These are phyloP conservation scores for Mycena galericulata DNA, from an alignment of 768 basidiomycete species.

Conservation along the genomic window DNA sequence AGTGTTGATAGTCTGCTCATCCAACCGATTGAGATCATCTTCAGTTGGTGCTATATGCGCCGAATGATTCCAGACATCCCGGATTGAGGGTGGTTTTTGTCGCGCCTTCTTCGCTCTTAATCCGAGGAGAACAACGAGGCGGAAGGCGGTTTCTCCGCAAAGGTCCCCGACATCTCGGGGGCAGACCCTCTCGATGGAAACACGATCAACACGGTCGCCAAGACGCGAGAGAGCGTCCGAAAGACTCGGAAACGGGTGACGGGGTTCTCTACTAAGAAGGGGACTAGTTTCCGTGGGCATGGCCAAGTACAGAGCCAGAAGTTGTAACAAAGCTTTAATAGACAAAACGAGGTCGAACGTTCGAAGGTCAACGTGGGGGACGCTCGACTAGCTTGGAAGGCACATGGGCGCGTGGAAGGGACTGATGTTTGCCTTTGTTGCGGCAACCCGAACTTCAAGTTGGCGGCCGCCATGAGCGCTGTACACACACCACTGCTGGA, in stretches of 20 bases:
- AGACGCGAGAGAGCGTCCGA: constrained; percentile 34
- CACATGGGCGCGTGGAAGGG: neutral
- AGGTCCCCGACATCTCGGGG: constrained; percentile 33
- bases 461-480: constrained; percentile 60
- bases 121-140: constrained; percentile 50
- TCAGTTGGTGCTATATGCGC: constrained; percentile 40
- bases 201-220: constrained; percentile 36
- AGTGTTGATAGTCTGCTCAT: constrained; percentile 46
- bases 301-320: neutral
- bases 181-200: constrained; percentile 37
- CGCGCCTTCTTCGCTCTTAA: constrained; percentile 42
- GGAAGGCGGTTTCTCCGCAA: constrained; percentile 42
- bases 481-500: constrained; percentile 78
- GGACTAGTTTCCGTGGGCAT: constrained; percentile 38
- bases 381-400: neutral
- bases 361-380: constrained; percentile 10
- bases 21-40: constrained; percentile 45
- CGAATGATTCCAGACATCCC: constrained; percentile 60
- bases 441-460: neutral
- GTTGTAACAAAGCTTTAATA: neutral
- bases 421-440: neutral
- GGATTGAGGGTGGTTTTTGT: constrained; percentile 14
- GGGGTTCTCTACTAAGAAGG: constrained; percentile 23
- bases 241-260: constrained; percentile 31
- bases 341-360: constrained; percentile 17